Evolutionary conservation across 495 filamentous ascomycete species (phyloP), one percentile per base, ranked within the genome.

Genomic region (Penicillium ochrochloron): DNA sequence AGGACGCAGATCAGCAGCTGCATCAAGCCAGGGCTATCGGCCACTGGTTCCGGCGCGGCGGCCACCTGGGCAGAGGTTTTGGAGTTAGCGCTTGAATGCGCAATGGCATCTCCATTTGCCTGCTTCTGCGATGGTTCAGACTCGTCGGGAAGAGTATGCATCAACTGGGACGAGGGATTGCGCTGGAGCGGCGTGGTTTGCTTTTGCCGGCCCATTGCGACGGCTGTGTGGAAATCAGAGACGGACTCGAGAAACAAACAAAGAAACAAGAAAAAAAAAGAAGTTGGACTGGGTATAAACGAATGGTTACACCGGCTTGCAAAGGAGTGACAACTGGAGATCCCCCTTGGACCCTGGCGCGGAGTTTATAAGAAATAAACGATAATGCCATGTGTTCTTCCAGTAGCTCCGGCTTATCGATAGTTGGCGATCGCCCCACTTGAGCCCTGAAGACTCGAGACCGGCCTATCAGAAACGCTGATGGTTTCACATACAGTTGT

Each of bases 1-100:
- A 89, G 89, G 25, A 97, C 91, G 70, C 93, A 96, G 61, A 96
- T 86, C 50, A 92, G 75, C 55, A 99, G 87, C 71, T 96, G 89
- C 73, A 87, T 76, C 48, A 91, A 58, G 9, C 86, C 85, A 11
- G 85, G 79, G 69, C 69, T 80, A 59, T 78, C 78, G 42, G 74
- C 68, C 31, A 68, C 68, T 29, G 68, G 61, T 31, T 77, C 75
- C 34, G 66, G 60, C 27, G 75, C 67, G 25, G 69, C 72, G 9
- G 62, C 48, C 27, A 62, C 42, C 27, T 74, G 78, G 6, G 60
- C 71, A 53, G 74, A 67, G 46, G 70, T 71, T 42, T 55, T 74
- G 44, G 82, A 84, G 71, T 86, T 84, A 35, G 68, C 68, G 27
- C 60, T 46, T 27, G 57, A 48, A n/a, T 64, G 29, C 9, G 29